Base-by-base conservation (phyloP, 1,284 basidiomycete genomes). In the Cystobasidium sp. region DNA sequence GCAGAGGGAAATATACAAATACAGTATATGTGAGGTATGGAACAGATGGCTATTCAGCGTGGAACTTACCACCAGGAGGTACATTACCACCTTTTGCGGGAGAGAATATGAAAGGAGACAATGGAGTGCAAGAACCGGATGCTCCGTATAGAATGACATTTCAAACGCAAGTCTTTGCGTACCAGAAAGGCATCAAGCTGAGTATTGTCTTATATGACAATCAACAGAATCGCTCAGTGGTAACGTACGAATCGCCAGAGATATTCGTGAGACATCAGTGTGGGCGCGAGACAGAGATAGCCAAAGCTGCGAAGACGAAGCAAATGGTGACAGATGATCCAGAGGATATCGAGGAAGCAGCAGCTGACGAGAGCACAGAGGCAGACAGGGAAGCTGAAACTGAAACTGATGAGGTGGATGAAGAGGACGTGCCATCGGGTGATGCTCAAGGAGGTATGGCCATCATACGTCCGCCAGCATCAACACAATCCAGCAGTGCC, bases 1-100 rank as follows among this genome's bases (percentile, higher is more conserved):
- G 49, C 41, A 73, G 66, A 51, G 70, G 70, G 10, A 39, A 37
- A 58, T 73, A 65, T 46, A 73, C 47, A 18, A 73, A 55, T 31
- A 66, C 62, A n/a, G 22, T 73, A 7, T 73, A 73, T 37, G 20
- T 65, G 6, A 16, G 63, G 10, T 65, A 65, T 41, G 70, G 52
- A 22, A 58, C 20, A n/a, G 70, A 73, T 43, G 55, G 43, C 10
- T 73, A 62, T 62, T 39, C 12, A 43, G 53, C 62, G 6, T 73
- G 70, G 70, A 66, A 53, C 39, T 9, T 51, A 44, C 59, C 53
- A 3, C 31, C 46, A 20, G 64, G 64, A 37, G 64, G 64, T 53
- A 47, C 37, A 22, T 24, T 68, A n/a, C 53, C 53, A 20, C 53
- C 66, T 20, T 59, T 58, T 43, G 9, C 66, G 5, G 66, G 66